These are phyloP conservation scores for Sporothrix luriei DNA, from an alignment of 2,329 filamentous ascomycete species.

Conservation along the genomic window DNA sequence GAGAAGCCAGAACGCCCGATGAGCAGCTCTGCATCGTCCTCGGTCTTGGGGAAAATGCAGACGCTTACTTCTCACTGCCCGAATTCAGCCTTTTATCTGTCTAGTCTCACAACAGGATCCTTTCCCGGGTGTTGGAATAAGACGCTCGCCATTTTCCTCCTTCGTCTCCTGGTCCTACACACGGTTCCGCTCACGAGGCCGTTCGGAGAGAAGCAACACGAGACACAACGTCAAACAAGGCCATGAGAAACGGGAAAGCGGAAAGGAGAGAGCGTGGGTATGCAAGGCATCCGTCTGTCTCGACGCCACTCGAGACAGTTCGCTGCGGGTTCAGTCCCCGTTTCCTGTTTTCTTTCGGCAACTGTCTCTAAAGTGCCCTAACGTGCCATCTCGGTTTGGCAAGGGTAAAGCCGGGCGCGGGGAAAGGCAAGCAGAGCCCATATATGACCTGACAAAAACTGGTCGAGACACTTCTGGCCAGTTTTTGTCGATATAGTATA, in stretches of 20 bases:
- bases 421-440: neutral
- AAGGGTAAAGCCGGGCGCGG: neutral
- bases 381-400: neutral
- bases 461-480: neutral
- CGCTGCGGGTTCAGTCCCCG: neutral
- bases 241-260: neutral
- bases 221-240: conserved; percentile 17
- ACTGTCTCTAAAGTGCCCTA: neutral
- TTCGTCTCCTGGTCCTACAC: neutral
- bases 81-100: conserved; percentile 2
- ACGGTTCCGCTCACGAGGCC: neutral
- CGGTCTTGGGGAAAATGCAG: neutral
- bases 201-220: neutral
- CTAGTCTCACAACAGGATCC: neutral
- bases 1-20: neutral
- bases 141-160: neutral
- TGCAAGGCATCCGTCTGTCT: neutral
- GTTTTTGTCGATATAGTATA: neutral
- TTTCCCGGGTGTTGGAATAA: conserved; percentile 10
- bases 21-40: neutral
- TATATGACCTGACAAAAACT: neutral
- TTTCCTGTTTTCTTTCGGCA: neutral
- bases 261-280: neutral
- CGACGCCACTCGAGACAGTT: neutral
- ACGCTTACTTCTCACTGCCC: neutral